Evolutionary conservation across 2,329 filamentous ascomycete species (phyloP), one percentile per base, ranked within the genome.

Genomic region (Xylariaceae sp.): DNA sequence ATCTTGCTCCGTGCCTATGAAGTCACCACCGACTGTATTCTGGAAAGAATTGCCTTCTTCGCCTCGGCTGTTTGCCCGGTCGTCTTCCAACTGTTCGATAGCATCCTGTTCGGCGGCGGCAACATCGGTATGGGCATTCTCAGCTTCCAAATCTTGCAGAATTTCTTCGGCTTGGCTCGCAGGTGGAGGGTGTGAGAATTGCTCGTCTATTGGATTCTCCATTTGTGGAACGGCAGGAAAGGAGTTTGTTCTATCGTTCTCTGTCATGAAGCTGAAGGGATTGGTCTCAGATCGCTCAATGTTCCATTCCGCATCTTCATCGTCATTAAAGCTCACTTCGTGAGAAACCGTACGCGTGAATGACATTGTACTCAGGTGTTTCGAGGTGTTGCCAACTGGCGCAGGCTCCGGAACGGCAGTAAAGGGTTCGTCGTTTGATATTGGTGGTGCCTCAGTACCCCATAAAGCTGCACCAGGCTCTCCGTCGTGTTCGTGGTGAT

Each of bases 311-410:
- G 73, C 69, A 19, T 86, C 84, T 52, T 82, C 85, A 34, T 84
- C 82, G 39, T 80, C 79, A 53, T 78, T 79, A 74, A 84, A 87
- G 69, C 77, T 86, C 21, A 87, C 75, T 50, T 87, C 84, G 55
- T 87, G 81, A 9, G 85, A 82, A 11, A 87, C 84, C 2, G 86
- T 88, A 31, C 86, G 81, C 9, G 85, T 79, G 71, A 88, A 88
- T 0, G 86, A 88, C 69, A 82, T 79, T 44, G 80, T 85, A 70
- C 84, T 88, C 8, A 79, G 71, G 68, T 87, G 85, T 62, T 85
- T 84, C 23, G 78, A 75, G 16, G 72, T 66, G 17, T 74, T 73
- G 7, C 55, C 53, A 16, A 45, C 21, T 2, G 40, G 49, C n/a
- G 57, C 56, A 26, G 56, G 34, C 8, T 57, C 63, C 17, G 60